Conservation (phyloP, 371 early-diverging fungal species). For the Mucor plumbeus region DNA sequence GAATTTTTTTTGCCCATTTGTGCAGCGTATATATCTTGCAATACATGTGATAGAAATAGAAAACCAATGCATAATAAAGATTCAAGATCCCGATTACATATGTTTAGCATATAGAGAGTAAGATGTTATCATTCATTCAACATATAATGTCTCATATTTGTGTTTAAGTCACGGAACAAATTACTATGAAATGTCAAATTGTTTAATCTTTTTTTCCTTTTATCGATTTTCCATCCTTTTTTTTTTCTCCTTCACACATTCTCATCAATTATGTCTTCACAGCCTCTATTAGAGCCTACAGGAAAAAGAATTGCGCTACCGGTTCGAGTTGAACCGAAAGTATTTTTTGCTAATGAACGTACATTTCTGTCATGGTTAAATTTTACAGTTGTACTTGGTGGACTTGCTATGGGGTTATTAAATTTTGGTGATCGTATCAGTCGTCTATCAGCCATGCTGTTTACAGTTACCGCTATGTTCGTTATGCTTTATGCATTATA, state of each 20-base stretch:
- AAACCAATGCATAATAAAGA: no score
- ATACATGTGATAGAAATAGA: no score
- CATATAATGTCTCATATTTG: background rate
- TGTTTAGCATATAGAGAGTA: no score
- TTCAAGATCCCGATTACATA: no score
- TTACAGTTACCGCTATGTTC: conserved; percentile 70
- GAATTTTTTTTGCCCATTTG: no score
- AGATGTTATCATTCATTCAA: background rate
- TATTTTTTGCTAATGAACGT: conserved; percentile 95
- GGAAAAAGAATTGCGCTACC: conserved; percentile 70
- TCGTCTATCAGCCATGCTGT: conserved; percentile 61
- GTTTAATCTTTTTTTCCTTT: background rate
- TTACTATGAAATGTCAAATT: background rate
- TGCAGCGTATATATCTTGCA: no score
- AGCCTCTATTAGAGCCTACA: conserved; percentile 22
- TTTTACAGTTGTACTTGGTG: conserved; percentile 66
- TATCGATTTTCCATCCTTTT: background rate
- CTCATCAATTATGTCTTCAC: conserved; percentile 15
- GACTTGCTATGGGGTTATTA: conserved; percentile 66
- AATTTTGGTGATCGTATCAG: conserved; percentile 72
- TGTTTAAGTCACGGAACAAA: background rate
- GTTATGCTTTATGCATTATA: conserved; percentile 82
- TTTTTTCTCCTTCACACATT: background rate
- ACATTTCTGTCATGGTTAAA: conserved; percentile 85
- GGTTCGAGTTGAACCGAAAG: conserved; percentile 91